A percentile compares a stretch with the other conserved stretches of the same genome.
These are phyloP conservation scores for Xylaria digitata DNA, from an alignment of 2,329 filamentous ascomycete genomes.

Conservation along the genomic window DNA sequence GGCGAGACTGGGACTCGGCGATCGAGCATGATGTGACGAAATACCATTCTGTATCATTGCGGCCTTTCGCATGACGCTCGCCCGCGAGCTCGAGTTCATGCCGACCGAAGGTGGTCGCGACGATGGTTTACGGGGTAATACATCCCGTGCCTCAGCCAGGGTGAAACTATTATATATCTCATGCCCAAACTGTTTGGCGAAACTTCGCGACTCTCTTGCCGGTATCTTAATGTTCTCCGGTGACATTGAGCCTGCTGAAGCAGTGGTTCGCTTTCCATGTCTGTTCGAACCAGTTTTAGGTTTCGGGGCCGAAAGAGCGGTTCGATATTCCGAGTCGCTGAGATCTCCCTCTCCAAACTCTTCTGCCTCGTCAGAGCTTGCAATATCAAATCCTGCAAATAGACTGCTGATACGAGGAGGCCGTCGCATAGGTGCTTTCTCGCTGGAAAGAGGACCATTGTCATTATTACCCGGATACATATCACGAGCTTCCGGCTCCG, in stretches of 20 bases:
- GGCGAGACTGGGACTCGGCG: slow-evolving; percentile 72
- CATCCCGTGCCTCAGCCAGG: slow-evolving; percentile 49
- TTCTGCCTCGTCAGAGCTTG: slow-evolving; percentile 73
- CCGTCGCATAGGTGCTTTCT: slow-evolving; percentile 70
- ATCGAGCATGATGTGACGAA: slow-evolving; percentile 72
- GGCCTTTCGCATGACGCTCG: slow-evolving; percentile 77
- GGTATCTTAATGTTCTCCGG: slow-evolving; percentile 54
- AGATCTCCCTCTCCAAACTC: slow-evolving; percentile 70
- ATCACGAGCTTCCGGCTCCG: slow-evolving; percentile 63
- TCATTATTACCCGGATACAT: slow-evolving; percentile 84
- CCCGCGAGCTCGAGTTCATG: slow-evolving; percentile 59
- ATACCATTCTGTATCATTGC: slow-evolving; percentile 85
- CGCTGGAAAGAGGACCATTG: slow-evolving; percentile 75
- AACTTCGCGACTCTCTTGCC: slow-evolving; percentile 46
- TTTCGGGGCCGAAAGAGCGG: slow-evolving; percentile 71
- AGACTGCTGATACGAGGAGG: slow-evolving; percentile 83
- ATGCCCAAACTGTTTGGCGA: slow-evolving; percentile 52
- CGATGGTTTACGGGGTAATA: slow-evolving; percentile 49
- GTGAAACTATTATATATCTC: slow-evolving; percentile 61
- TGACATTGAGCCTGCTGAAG: slow-evolving; percentile 54
- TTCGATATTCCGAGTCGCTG: slow-evolving; percentile 75
- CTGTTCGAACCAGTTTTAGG: slow-evolving; percentile 57
- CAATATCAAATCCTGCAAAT: slow-evolving; percentile 85
- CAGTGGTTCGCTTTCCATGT: slow-evolving; percentile 57
- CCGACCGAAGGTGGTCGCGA: slow-evolving; percentile 45